These are phyloP conservation scores for Peronospora farinosa DNA, from an alignment of 352 stramenopile genomes.

Conservation along the genomic window DNA sequence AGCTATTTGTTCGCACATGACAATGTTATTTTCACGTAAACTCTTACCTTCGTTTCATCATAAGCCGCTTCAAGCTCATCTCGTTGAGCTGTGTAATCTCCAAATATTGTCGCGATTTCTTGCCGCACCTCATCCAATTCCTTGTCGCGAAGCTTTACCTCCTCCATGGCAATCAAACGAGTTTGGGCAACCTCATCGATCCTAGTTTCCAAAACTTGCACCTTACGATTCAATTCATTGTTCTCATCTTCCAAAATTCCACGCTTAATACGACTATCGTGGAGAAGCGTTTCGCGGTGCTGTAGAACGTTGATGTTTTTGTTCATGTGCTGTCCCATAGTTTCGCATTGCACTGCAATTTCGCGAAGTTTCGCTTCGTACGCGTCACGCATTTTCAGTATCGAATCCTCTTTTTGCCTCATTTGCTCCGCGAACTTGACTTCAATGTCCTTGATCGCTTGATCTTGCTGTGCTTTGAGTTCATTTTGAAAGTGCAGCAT, in stretches of 20 bases:
- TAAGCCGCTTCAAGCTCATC: constrained; percentile 50
- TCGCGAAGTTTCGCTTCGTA: constrained; percentile 66
- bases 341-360: constrained; percentile 59
- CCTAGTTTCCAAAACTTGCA: constrained; percentile 68
- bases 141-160: constrained; percentile 56
- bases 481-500: constrained; percentile 50
- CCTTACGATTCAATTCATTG: constrained; percentile 64
- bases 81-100: constrained; percentile 57
- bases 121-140: constrained; percentile 51
- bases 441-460: constrained; percentile 53
- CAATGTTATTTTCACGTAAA: background rate
- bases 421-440: constrained; percentile 57
- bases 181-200: constrained; percentile 69
- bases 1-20: background rate
- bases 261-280: constrained; percentile 54
- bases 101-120: constrained; percentile 57
- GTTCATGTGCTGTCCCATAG: constrained; percentile 67
- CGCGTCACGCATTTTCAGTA: constrained; percentile 45
- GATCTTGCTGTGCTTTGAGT: constrained; percentile 52
- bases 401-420: constrained; percentile 57
- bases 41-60: constrained; percentile 44
- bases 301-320: constrained; percentile 64
- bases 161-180: constrained; percentile 48
- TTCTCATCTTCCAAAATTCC: constrained; percentile 68
- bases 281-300: constrained; percentile 60